Conservation (phyloP, 352 stramenopile genomes). For the Saprolegnia parasitica region DNA sequence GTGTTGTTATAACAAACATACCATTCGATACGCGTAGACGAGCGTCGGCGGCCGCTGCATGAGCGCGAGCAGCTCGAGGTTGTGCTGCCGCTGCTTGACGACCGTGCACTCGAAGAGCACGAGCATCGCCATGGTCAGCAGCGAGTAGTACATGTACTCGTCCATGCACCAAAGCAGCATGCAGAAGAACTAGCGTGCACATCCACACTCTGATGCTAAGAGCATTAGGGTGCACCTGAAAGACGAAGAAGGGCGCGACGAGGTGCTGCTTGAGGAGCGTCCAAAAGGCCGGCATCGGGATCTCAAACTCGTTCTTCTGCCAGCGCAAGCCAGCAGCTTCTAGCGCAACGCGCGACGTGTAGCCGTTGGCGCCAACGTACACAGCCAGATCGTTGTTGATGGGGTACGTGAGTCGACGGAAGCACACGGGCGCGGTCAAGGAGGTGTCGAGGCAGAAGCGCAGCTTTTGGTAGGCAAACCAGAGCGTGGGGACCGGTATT, state of each 20-base stretch:
- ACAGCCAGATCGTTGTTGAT: slow-evolving; percentile 33
- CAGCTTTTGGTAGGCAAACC: slow-evolving; percentile 76
- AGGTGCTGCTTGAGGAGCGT: slow-evolving; percentile 90
- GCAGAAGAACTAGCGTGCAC: slow-evolving; percentile 67
- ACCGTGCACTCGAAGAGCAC: slow-evolving; percentile 93
- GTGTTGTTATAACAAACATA: no score
- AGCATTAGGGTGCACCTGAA: slow-evolving; percentile 69
- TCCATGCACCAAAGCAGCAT: slow-evolving; percentile 95
- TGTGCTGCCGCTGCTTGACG: slow-evolving; percentile 85
- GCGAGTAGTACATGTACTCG: slow-evolving; percentile 96
- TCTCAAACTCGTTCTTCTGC: slow-evolving; percentile 77
- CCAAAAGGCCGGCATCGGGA: slow-evolving; percentile 80
- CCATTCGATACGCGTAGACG: slow-evolving; percentile 75
- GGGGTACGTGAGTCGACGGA: slow-evolving; percentile 45
- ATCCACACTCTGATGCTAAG: not conserved
- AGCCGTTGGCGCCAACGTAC: slow-evolving; percentile 34
- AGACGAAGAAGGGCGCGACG: slow-evolving; percentile 96
- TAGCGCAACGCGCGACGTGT: slow-evolving; percentile 22
- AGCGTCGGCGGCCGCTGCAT: slow-evolving; percentile 64
- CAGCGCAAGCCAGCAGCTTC: slow-evolving; percentile 38
- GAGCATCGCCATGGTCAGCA: slow-evolving; percentile 94
- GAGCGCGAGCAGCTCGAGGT: slow-evolving; percentile 82
- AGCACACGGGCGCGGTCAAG: slow-evolving; percentile 30
- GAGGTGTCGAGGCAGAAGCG: slow-evolving; percentile 63
- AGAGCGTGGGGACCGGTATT: slow-evolving; percentile 40